A percentile compares a stretch with the other conserved stretches of the same genome.
These are phyloP conservation scores for Aspergillus udagawae DNA, from an alignment of 2,329 filamentous ascomycete genomes.

Conservation along the genomic window DNA sequence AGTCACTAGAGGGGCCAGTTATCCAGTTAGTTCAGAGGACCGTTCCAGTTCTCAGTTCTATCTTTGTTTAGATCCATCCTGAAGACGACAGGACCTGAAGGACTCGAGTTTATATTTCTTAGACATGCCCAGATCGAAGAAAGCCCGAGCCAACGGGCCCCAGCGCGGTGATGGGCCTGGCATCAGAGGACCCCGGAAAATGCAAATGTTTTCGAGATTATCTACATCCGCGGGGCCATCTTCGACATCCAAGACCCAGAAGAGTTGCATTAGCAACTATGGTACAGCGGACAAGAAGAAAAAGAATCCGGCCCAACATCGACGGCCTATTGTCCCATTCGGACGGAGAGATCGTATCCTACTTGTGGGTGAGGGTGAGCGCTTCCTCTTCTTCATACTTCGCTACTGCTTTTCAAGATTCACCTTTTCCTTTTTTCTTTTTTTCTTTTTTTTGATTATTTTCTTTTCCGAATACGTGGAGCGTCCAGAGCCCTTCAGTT, in stretches of 20 bases:
- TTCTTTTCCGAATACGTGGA: not conserved
- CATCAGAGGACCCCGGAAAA: constrained; percentile 17
- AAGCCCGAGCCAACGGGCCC: constrained; percentile 8
- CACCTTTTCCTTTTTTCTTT: too few species aligned
- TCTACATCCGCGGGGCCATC: constrained; percentile 15
- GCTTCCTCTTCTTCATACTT: constrained; percentile 9
- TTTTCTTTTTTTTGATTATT: constrained; percentile 8
- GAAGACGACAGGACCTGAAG: not conserved
- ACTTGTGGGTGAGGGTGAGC: constrained; percentile 43
- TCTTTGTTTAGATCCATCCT: not conserved
- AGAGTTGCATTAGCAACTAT: not conserved
- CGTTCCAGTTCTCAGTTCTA: not conserved
- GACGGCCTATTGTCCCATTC: constrained; percentile 38
- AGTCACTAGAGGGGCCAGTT: not conserved
- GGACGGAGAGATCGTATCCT: constrained; percentile 39
- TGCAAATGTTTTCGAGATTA: constrained; percentile 24
- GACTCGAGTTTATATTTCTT: not conserved
- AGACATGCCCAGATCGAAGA: constrained; percentile 24
- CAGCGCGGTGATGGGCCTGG: not conserved
- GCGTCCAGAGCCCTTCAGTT: not conserved
- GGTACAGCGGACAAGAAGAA: constrained; percentile 7
- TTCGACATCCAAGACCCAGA: constrained; percentile 1
- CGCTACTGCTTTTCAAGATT: constrained; percentile 3
- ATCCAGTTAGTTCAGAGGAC: not conserved
- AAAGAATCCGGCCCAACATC: constrained; percentile 17